phyloP scores from a whole-genome alignment of 306 rosid species.

The Rosa chinensis region DNA sequence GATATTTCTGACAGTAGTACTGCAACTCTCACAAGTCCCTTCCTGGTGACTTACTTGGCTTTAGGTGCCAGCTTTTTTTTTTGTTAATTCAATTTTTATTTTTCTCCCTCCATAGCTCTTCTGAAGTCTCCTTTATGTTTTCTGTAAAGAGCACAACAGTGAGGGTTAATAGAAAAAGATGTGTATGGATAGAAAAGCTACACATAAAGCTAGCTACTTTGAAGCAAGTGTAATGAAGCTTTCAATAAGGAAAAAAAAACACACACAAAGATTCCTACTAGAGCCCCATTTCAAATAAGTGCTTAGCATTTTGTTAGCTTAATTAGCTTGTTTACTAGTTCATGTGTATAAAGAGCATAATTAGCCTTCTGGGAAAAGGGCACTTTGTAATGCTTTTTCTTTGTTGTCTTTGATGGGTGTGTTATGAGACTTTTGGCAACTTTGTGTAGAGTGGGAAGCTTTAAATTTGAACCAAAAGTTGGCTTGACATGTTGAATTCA shows the following conservation, averaged over 20 bases:
- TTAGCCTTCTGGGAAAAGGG: slow-evolving; percentile 33
- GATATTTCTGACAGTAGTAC: slow-evolving; percentile 19
- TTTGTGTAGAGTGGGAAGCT: slow-evolving; percentile 6
- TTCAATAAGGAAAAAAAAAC: slow-evolving; percentile 39
- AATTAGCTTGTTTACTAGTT: slow-evolving; percentile 15
- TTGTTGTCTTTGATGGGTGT: slow-evolving; percentile 29
- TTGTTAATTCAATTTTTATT: slow-evolving; percentile 4
- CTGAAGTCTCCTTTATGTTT: slow-evolving; percentile 37
- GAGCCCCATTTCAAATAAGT: slow-evolving; percentile 16
- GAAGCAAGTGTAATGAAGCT: slow-evolving; percentile 48
- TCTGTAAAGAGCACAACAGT: slow-evolving; percentile 34
- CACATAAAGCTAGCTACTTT: slow-evolving; percentile 24
- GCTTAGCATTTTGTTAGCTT: background rate
- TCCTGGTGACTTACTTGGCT: slow-evolving; percentile 36
- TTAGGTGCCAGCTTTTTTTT: slow-evolving; percentile 21
- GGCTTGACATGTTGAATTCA: slow-evolving; percentile 4
- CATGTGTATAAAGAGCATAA: slow-evolving; percentile 36
- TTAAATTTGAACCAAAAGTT: slow-evolving; percentile 27
- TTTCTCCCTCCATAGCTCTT: slow-evolving; percentile 28
- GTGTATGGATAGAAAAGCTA: slow-evolving; percentile 40
- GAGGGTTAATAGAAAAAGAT: slow-evolving; percentile 50
- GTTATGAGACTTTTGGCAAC: slow-evolving; percentile 19
- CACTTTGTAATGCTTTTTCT: slow-evolving; percentile 30
- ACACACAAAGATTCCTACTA: slow-evolving; percentile 49
- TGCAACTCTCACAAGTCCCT: slow-evolving; percentile 18